Base-by-base conservation (phyloP, 192 early-diverging fungal species). In the Backusella australiensis region DNA sequence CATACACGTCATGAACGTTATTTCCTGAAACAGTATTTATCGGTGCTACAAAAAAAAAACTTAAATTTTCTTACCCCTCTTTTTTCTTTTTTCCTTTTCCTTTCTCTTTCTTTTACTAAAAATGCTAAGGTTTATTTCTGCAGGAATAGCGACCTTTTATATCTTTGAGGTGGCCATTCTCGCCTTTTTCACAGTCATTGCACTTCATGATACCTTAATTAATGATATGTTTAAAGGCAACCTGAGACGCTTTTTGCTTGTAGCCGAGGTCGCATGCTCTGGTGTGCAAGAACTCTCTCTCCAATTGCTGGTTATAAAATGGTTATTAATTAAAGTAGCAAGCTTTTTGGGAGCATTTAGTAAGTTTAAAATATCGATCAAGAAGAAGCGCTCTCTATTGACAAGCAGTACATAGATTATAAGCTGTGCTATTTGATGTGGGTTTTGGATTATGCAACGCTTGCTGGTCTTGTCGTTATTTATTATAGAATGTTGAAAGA, bases 401-500 rank as follows among this genome's bases (percentile, higher is more conserved):
- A 71, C 5, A 34, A 26, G 15, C 0, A 9, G 6, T 41, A 8
- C 14, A n/a, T 17, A 71, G 70, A 71, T 49, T 49, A 71, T 34
- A 44, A 15, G 26, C 29, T 71, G 7, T 23, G 39, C 17, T 71
- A 29, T 23, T 44, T 71, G 11, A 32, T 49, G 26, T 71, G 42
- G 42, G 21, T 32, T 7, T 23, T 44, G 35, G 70, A 71, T 71
- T 46, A 44, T 29, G 14, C 42, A 29, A 71, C 35, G 41, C 41
- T 71, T 26, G 39, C 9, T 32, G 70, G 36, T 1, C 44, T 71
- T 49, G 23, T 44, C 29, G 23, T 46, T 21, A 32, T 71, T 19
- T 71, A 41, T 49, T 32, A 44, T 71, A 44, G 42, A 49, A 71
- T 71, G 42, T 29, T 71, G 26, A 71, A 44, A 19, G 70, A 71